Base-by-base conservation (phyloP, 139 green algal genomes). In the Volvox africanus region DNA sequence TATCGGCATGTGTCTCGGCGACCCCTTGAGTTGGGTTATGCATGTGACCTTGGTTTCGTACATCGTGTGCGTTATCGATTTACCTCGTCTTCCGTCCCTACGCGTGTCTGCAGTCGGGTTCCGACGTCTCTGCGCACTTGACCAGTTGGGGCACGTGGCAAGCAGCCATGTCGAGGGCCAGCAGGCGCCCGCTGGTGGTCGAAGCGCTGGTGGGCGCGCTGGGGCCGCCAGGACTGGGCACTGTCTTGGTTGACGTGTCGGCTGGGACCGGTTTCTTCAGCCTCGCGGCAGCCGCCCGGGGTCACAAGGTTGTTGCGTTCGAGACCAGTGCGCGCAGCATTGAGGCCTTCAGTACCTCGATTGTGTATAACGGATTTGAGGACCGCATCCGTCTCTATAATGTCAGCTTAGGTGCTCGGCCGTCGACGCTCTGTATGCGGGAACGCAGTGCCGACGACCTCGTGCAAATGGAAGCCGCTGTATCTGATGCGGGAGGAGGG, bases 181-280 rank as follows among this genome's bases (percentile, higher is more conserved):
- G 61, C 35, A 87, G 95, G 35, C 73, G 82, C 17, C 97, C 97
- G 37, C 94, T 91, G n/a, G 93, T 97, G 37, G 93, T 94, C 19
- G 97, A 98, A n/a, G 96, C 94, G 2, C 88, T 99, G 26, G 93
- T 98, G 1, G 97, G 97, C 26, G 93, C 94, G 0, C 92, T 98
- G 36, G 94, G 93, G 22, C 61, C 67, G 13, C 79, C 80, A 77
- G 90, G 71, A 65, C 22, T 78, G 24, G 78, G 82, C 28, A 37
- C 62, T 5, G 84, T 95, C 36, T 87, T 98, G 28, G 81, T 98
- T 61, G 97, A 99, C 86, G 92, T 99, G 22, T 96, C 96, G 0
- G 96, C 97, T 21, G 97, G 97, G 11, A 92, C 93, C 71, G 97
- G 97, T 71, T 94, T 97, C 67, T 96, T 97, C 83, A 95, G 94